These are phyloP conservation scores for Trichosanthes cucumerina DNA, from an alignment of 306 rosid genomes.

Conservation along the genomic window DNA sequence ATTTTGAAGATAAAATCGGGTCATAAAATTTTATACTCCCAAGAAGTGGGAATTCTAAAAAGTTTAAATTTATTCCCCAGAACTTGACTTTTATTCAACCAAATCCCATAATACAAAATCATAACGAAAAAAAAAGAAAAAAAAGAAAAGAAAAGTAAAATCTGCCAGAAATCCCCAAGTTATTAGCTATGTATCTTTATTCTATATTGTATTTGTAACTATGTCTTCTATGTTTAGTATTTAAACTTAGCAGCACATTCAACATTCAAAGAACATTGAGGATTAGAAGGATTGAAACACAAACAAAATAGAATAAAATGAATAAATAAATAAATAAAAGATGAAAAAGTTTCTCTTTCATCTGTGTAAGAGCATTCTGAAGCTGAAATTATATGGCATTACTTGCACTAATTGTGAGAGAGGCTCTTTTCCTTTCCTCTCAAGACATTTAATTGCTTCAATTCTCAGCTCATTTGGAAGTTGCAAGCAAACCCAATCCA, in stretches of 20 bases:
- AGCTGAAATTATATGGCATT: conserved; percentile 67
- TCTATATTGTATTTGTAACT: background rate
- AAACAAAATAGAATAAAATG: background rate
- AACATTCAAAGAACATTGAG: background rate
- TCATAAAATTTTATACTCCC: too few species aligned
- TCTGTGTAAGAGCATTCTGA: conserved; percentile 59
- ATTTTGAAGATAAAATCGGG: background rate
- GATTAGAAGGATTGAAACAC: background rate
- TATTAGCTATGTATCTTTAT: background rate
- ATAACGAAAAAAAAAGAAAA: background rate
- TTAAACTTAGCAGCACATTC: background rate
- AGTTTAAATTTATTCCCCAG: background rate
- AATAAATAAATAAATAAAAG: background rate
- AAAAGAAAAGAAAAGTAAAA: background rate
- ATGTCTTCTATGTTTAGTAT: background rate
- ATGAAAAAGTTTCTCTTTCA: background rate
- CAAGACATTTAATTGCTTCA: conserved; percentile 59
- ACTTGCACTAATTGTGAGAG: conserved; percentile 53
- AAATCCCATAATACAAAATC: background rate
- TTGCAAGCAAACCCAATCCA: conserved; percentile 80
- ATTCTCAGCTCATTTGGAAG: conserved; percentile 53
- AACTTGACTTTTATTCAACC: background rate
- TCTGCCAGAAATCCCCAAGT: background rate
- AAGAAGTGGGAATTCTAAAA: background rate
- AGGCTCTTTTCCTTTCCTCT: conserved; percentile 42